These are phyloP conservation scores for Flaveria sonorensis DNA, from an alignment of 129 eudicot genomes.

Conservation along the genomic window DNA sequence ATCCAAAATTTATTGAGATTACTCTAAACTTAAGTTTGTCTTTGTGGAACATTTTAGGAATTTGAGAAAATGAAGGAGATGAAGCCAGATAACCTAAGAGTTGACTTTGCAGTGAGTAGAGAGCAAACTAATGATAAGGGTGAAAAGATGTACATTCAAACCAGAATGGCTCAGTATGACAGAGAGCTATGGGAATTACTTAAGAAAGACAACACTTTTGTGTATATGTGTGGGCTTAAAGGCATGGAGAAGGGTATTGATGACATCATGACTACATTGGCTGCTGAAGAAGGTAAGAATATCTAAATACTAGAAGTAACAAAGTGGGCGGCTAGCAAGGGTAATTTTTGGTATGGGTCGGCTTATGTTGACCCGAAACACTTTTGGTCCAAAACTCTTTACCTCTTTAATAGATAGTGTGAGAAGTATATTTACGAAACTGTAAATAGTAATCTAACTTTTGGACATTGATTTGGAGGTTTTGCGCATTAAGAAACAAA, in stretches of 20 bases:
- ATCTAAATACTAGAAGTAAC: not conserved
- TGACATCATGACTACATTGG: slow-evolving; percentile 88
- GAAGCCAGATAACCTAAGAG: slow-evolving; percentile 78
- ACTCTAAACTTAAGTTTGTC: slow-evolving; percentile 4
- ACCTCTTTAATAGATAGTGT: not conserved
- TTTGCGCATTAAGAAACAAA: not conserved
- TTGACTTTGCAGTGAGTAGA: slow-evolving; percentile 98
- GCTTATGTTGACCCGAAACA: not conserved
- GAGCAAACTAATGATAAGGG: slow-evolving; percentile 96
- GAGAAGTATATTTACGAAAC: not conserved
- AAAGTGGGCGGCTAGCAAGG: not conserved
- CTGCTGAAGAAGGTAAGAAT: slow-evolving; percentile 86
- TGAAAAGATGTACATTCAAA: slow-evolving; percentile 98
- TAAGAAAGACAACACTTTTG: slow-evolving; percentile 93
- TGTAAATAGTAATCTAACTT: not conserved
- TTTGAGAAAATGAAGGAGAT: slow-evolving; percentile 95
- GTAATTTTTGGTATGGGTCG: not conserved
- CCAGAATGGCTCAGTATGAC: slow-evolving; percentile 95
- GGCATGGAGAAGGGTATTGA: slow-evolving; percentile 99
- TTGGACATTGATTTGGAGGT: not conserved
- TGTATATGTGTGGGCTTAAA: slow-evolving; percentile 98
- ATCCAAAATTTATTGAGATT: not conserved
- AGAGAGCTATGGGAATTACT: slow-evolving; percentile 93
- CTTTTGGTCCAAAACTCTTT: not conserved
- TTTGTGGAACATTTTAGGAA: slow-evolving; percentile 55